Conservation (phyloP, 169 alveolate species). For the Amoebophrya sp. region DNA sequence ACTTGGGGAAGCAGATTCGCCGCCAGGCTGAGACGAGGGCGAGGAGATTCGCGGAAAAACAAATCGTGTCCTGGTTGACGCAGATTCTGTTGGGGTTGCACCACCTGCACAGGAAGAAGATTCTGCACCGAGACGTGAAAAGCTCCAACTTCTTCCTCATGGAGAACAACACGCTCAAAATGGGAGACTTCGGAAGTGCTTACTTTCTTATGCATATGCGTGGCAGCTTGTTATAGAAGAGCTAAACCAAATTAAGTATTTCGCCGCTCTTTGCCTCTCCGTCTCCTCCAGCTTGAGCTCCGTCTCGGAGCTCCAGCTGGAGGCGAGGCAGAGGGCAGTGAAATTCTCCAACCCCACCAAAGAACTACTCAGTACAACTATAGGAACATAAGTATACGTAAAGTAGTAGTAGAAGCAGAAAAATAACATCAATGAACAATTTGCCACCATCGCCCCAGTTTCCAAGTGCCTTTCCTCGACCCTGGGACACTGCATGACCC, state of each 20-base stretch:
- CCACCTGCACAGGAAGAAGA: slow-evolving; percentile 53
- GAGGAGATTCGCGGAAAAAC: not conserved
- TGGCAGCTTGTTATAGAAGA: too few relatives aligned
- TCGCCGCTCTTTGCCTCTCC: too few relatives aligned
- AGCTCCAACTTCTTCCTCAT: slow-evolving; percentile 67
- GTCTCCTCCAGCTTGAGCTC: too few relatives aligned
- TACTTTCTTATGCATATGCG: not conserved
- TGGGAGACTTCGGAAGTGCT: slow-evolving; percentile 66
- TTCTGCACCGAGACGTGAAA: slow-evolving; percentile 66
- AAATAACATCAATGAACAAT: too few relatives aligned
- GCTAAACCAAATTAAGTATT: too few relatives aligned
- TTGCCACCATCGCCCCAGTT: too few relatives aligned
- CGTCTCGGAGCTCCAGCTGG: too few relatives aligned
- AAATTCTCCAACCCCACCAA: too few relatives aligned
- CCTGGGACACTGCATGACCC: slow-evolving; percentile 73
- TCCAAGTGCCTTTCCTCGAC: slow-evolving; percentile 69
- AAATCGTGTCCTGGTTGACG: not conserved
- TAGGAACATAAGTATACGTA: too few relatives aligned
- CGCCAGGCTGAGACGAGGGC: not conserved
- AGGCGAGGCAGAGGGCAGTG: too few relatives aligned
- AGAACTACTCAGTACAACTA: too few relatives aligned
- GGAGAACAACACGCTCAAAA: slow-evolving; percentile 52
- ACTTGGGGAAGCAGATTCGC: not conserved
- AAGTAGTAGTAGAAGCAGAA: too few relatives aligned
- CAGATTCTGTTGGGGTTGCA: slow-evolving; percentile 58